These are phyloP conservation scores for Ascochyta pisi DNA, from an alignment of 2,329 filamentous ascomycete species.

Conservation along the genomic window DNA sequence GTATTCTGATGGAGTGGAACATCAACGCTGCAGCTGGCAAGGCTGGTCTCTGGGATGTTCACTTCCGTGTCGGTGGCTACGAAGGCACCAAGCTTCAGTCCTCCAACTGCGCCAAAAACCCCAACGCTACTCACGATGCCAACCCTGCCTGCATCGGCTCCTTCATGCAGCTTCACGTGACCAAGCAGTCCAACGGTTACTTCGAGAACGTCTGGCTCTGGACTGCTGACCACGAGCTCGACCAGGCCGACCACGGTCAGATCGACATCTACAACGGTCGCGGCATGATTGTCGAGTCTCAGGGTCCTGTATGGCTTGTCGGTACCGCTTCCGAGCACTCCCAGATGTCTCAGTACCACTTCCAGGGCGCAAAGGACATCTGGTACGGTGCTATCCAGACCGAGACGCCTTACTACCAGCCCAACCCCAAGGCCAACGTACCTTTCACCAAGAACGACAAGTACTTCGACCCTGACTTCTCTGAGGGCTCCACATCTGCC, in stretches of 20 bases:
- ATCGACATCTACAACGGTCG: slow-evolving; percentile 88
- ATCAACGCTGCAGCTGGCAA: slow-evolving; percentile 71
- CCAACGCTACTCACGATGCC: slow-evolving; percentile 65
- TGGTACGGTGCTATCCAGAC: slow-evolving; percentile 71
- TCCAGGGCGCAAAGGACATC: slow-evolving; percentile 65
- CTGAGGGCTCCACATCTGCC: slow-evolving; percentile 47
- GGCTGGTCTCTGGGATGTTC: slow-evolving; percentile 91
- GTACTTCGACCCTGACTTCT: slow-evolving; percentile 55
- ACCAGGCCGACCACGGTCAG: slow-evolving; percentile 73
- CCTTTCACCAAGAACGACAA: slow-evolving; percentile 61
- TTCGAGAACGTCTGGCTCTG: slow-evolving; percentile 91
- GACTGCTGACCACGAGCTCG: slow-evolving; percentile 90
- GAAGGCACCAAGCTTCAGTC: slow-evolving; percentile 84
- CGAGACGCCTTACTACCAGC: slow-evolving; percentile 76
- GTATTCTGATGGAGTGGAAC: slow-evolving; percentile 93
- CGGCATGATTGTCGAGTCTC: slow-evolving; percentile 79
- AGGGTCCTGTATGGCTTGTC: slow-evolving; percentile 78
- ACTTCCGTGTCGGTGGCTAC: slow-evolving; percentile 88
- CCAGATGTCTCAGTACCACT: slow-evolving; percentile 74
- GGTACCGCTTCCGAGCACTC: slow-evolving; percentile 72
- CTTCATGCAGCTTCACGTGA: slow-evolving; percentile 68
- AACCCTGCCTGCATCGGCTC: slow-evolving; percentile 75
- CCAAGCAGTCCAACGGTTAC: slow-evolving; percentile 69
- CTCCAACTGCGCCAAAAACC: slow-evolving; percentile 79
- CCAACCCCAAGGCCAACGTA: slow-evolving; percentile 64